phyloP scores from a whole-genome alignment of 176 grass and related monocot species.

The Tillandsia leiboldiana region DNA sequence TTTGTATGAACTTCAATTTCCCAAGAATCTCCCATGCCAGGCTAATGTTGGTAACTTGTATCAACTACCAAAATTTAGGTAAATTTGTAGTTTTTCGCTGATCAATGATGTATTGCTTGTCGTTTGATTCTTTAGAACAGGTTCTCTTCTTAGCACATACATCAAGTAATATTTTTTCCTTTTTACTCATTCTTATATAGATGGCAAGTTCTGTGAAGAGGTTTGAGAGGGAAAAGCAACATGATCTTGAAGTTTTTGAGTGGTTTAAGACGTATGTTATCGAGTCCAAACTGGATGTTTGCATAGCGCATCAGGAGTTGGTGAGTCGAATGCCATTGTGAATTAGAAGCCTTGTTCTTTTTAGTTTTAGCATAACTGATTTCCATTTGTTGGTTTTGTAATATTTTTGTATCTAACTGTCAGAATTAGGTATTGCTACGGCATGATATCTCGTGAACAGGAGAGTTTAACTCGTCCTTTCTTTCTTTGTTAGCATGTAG shows the following conservation, averaged over 20 bases:
- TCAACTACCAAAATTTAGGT: too few relatives aligned
- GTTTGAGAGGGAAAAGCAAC: conserved; percentile 29
- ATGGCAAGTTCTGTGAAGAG: conserved; percentile 45
- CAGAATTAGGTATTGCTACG: background rate
- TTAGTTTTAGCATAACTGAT: background rate
- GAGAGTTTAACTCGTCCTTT: background rate
- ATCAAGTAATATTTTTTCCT: background rate
- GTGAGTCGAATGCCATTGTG: conserved; percentile 22
- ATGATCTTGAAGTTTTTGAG: conserved; percentile 51
- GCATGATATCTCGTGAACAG: background rate
- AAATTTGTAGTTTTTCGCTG: too few relatives aligned
- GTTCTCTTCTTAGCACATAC: background rate
- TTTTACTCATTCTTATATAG: conserved; percentile 26
- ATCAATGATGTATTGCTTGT: background rate
- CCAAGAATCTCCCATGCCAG: too few relatives aligned
- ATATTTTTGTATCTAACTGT: background rate
- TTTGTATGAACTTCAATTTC: background rate
- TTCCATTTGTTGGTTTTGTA: background rate
- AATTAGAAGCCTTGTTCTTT: background rate
- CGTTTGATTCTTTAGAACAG: background rate
- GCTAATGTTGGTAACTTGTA: too few relatives aligned
- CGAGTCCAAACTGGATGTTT: conserved; percentile 54
- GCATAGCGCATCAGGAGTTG: conserved; percentile 60
- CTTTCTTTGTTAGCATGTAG: background rate
- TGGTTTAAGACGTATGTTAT: conserved; percentile 83